phyloP scores from a whole-genome alignment of 1,284 basidiomycete species.

The Leccinum fuscescens region DNA sequence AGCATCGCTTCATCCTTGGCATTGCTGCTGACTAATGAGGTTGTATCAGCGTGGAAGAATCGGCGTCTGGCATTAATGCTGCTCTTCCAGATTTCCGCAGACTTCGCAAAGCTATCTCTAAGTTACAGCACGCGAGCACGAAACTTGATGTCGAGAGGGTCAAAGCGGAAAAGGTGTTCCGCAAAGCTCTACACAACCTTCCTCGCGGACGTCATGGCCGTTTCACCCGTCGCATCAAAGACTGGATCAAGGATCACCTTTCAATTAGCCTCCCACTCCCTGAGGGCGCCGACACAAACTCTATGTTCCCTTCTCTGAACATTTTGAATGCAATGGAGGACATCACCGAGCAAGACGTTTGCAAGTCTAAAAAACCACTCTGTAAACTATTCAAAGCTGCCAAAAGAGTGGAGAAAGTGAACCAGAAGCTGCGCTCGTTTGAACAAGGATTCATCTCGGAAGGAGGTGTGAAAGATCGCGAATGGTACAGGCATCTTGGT shows the following conservation, averaged over 20 bases:
- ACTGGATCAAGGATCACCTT: constrained; percentile 33
- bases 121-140: constrained; percentile 51
- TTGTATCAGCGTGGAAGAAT: constrained; percentile 45
- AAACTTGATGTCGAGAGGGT: constrained; percentile 52
- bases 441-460: constrained; percentile 85
- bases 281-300: constrained; percentile 10
- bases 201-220: not conserved
- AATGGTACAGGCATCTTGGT: constrained; percentile 85
- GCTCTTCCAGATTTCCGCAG: constrained; percentile 43
- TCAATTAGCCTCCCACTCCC: constrained; percentile 14
- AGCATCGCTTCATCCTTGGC: constrained; percentile 18
- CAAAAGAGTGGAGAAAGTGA: constrained; percentile 62
- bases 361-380: constrained; percentile 7
- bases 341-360: not conserved
- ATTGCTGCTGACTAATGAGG: constrained; percentile 1
- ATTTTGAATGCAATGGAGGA: constrained; percentile 1
- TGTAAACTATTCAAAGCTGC: constrained; percentile 57
- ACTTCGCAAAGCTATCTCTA: constrained; percentile 48
- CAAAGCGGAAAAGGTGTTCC: constrained; percentile 37
- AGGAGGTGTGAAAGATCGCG: constrained; percentile 74
- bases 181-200: constrained; percentile 34
- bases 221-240: constrained; percentile 9
- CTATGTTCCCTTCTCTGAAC: constrained; percentile 12
- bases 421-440: constrained; percentile 72
- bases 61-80: constrained; percentile 32